Base-by-base conservation (phyloP, 139 green algal genomes). In the Microglena sp. region DNA sequence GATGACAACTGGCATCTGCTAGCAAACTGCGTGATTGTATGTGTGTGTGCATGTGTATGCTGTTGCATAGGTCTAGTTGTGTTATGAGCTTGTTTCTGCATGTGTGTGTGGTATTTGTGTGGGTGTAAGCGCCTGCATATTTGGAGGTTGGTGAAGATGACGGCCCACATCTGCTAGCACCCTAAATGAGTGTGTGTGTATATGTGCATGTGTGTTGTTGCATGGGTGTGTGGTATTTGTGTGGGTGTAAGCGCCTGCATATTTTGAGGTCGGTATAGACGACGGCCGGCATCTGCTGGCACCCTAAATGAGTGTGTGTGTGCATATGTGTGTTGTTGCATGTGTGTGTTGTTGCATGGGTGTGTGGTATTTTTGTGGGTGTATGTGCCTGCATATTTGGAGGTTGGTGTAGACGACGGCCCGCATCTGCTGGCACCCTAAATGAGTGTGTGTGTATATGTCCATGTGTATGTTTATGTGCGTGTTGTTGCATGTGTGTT, bases 31-130 rank as follows among this genome's bases (percentile, higher is more conserved):
- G 15, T 24, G 15, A 50, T 18, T 43, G 55, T 62, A 29, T 62
- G 55, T 62, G 55, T 62, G 55, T 62, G 55, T 62, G 6, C 21
- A 28, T 35, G 55, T 35, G 55, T 33, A 28, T 15, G 18, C n/a
- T 27, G 4, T 27, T 34, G 55, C 21, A 4, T 33, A 29, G 5
- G 5, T 4, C 36, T 35, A 35, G 5, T 7, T 22, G n/a, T 62
- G 4, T 35, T 15, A 29, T 35, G 29, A 36, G 55, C 55, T 43
- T 62, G 40, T 50, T 50, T 50, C 40, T 50, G 11, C 11, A 50
- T 11, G 40, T 11, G 11, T 50, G 11, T 18, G 40, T 11, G 40
- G 11, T 18, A 18, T 24, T 11, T 50, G 11, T 50, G 15, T 50
- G 40, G 11, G 18, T 18, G 11, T 24, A 50, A 50, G 40, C 40